Base-by-base conservation (phyloP, 2,329 filamentous ascomycete species). In the Fusarium coffeatum region DNA sequence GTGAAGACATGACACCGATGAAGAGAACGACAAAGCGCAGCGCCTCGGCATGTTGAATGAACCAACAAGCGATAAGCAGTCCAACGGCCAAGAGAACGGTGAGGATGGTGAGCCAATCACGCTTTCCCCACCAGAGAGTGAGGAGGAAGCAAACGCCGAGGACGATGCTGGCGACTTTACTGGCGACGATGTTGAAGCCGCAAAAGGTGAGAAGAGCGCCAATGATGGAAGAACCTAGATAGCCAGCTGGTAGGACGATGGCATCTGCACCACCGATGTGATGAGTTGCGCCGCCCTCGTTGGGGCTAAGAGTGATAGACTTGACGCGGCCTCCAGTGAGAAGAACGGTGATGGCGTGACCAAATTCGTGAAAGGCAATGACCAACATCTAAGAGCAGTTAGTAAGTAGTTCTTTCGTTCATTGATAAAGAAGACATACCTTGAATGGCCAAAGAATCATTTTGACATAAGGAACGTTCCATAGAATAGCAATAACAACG, bases 391-490 rank as follows among this genome's bases (percentile, higher is more conserved):
- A 62, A 3, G 43, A 27, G 37, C 27, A 37, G 45, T 70, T 25
- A 72, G 55, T 57, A 66, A 25, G 4, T 42, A 15, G 5, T 16
- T 9, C 13, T 5, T 34, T 13, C 9, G 13, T 25, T 23, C 30
- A 15, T 32, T 7, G 15, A 12, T 3, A 5, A 6, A 10, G 11
- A 42, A n/a, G 18, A 65, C 77, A 69, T 77, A 92, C 90, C 82
- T 94, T 94, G 83, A 94, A 94, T 6, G 92, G 92, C 92, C 92
- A 94, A 37, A 94, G 81, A 2, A 90, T 84, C 85, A 88, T 91
- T 59, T 88, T 85, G n/a, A 94, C 80, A 78, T 93, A 93, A 2
- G 92, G 92, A 2, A 94, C 78, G 80, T 94, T 94, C 92, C 92
- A 94, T 6, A 94, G 82, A 43, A 94, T 83, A 7, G 91, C 91